Percentiles rank a stretch among this genome's conserved stretches.
These are phyloP conservation scores for Raffaelea ambrosiae DNA, from an alignment of 2,329 filamentous ascomycete genomes.

Conservation along the genomic window DNA sequence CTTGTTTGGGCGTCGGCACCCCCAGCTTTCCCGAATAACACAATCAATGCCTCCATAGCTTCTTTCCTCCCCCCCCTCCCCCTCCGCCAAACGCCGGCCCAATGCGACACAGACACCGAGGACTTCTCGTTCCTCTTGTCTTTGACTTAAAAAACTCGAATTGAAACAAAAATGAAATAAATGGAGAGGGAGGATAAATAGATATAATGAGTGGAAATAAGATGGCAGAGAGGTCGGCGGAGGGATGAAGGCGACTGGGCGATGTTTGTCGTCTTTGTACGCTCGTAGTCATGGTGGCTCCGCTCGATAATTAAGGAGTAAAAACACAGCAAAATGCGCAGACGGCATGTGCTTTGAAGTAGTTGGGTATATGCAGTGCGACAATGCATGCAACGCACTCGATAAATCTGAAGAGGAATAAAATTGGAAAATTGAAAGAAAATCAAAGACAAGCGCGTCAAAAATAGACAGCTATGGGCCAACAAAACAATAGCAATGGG, in stretches of 20 bases:
- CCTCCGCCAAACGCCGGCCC: slow-evolving; percentile 3
- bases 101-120: slow-evolving; percentile 5
- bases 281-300: background rate
- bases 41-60: no score
- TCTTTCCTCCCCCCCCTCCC: background rate
- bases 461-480: slow-evolving; percentile 6
- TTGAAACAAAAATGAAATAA: slow-evolving; percentile 1
- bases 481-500: slow-evolving; percentile 3
- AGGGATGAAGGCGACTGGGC: background rate
- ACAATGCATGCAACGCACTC: background rate
- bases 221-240: no score
- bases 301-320: no score
- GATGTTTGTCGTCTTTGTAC: background rate
- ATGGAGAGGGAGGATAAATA: slow-evolving; percentile 1
- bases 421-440: slow-evolving; percentile 2
- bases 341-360: background rate
- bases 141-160: background rate
- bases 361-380: slow-evolving; percentile 4
- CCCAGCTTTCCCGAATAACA: no score
- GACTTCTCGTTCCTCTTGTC: background rate
- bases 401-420: slow-evolving; percentile 3
- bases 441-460: slow-evolving; percentile 3
- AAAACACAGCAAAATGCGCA: background rate
- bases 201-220: no score
- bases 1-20: no score